Percentiles rank a stretch among this genome's conserved stretches.
phyloP scores from a whole-genome alignment of 2,329 filamentous ascomycete species.

The Sarocladium kiliense region DNA sequence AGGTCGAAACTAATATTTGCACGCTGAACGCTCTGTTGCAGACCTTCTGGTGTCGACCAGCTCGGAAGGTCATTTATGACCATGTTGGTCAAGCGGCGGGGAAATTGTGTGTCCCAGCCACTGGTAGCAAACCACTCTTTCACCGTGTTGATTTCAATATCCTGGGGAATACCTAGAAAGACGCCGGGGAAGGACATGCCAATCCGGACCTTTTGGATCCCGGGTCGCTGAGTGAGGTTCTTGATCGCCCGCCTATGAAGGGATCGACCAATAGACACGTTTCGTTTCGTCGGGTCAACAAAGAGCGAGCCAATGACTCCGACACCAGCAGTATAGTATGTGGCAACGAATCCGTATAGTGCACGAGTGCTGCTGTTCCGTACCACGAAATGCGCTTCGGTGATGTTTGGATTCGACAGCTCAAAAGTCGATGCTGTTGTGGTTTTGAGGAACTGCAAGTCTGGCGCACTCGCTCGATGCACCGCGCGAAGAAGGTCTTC shows the following conservation, averaged over 20 bases:
- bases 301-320: constrained; percentile 83
- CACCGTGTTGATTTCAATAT: constrained; percentile 38
- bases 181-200: constrained; percentile 79
- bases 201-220: constrained; percentile 74
- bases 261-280: constrained; percentile 84
- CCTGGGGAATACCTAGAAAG: constrained; percentile 73
- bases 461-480: constrained; percentile 60
- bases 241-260: constrained; percentile 82
- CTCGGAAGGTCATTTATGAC: constrained; percentile 64
- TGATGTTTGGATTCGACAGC: constrained; percentile 62
- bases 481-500: constrained; percentile 70
- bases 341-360: constrained; percentile 87
- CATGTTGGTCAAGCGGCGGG: constrained; percentile 59
- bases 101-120: constrained; percentile 73
- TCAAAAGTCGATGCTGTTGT: constrained; percentile 73
- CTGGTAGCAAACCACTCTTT: constrained; percentile 84
- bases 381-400: constrained; percentile 86
- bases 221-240: constrained; percentile 62
- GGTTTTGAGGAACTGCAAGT: constrained; percentile 63
- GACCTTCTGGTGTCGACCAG: constrained; percentile 73
- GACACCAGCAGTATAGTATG: constrained; percentile 68
- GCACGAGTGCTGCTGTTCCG: constrained; percentile 89
- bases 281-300: constrained; percentile 80
- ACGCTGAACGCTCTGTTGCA: constrained; percentile 67
- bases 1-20: constrained; percentile 77